Conservation (phyloP, 2,329 filamentous ascomycete genomes). For the Colletotrichum somersetense region DNA sequence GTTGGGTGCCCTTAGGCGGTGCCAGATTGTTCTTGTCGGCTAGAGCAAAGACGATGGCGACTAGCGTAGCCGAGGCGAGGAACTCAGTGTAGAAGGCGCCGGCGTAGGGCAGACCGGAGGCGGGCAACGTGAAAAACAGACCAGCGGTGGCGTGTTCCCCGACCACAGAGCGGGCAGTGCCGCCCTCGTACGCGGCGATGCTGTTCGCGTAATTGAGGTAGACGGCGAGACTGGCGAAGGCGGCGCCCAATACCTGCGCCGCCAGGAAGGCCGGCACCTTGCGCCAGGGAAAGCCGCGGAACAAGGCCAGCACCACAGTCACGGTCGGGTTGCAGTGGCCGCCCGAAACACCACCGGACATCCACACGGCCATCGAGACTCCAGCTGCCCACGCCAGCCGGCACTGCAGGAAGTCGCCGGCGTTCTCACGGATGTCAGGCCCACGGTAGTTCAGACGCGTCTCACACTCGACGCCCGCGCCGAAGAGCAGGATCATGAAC, state of each 20-base stretch:
- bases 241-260: slow-evolving; percentile 46
- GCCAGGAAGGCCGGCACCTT: slow-evolving; percentile 49
- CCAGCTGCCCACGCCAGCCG: slow-evolving; percentile 38
- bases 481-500: slow-evolving; percentile 39
- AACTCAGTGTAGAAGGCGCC: slow-evolving; percentile 53
- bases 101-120: slow-evolving; percentile 48
- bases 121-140: slow-evolving; percentile 49
- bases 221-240: slow-evolving; percentile 47
- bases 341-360: slow-evolving; percentile 46
- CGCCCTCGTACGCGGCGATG: slow-evolving; percentile 49
- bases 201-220: slow-evolving; percentile 43
- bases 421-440: slow-evolving; percentile 32
- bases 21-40: slow-evolving; percentile 55
- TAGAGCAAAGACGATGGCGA: slow-evolving; percentile 52
- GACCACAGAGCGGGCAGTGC: slow-evolving; percentile 48
- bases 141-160: slow-evolving; percentile 49
- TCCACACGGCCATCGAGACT: slow-evolving; percentile 36
- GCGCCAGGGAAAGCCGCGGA: slow-evolving; percentile 54
- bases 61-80: slow-evolving; percentile 52
- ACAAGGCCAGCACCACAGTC: slow-evolving; percentile 51
- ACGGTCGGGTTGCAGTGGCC: slow-evolving; percentile 53
- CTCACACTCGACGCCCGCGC: slow-evolving; percentile 38
- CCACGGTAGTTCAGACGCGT: slow-evolving; percentile 28
- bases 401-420: slow-evolving; percentile 37
- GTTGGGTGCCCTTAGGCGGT: slow-evolving; percentile 53